Base-by-base conservation (phyloP, 768 basidiomycete species). In the Podaxis sp. region DNA sequence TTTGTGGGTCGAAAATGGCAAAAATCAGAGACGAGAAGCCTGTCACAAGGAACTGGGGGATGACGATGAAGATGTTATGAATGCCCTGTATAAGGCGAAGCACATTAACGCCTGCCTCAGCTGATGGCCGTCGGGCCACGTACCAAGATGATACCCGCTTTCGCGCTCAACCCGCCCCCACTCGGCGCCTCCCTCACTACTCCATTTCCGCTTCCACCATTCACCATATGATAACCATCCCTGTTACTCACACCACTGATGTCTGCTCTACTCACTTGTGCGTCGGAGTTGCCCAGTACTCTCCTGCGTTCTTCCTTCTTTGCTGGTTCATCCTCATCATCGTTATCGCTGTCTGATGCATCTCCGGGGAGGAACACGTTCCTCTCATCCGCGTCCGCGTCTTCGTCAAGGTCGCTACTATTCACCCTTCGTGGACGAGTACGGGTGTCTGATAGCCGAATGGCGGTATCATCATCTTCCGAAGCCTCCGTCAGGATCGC, bases 31-130 rank as follows among this genome's bases (percentile, higher is more conserved):
- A 86, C 0, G 94, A 87, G 4, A 98, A 73, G 24, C 88, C 94
- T 0, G 93, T 96, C 36, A 96, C 90, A 44, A 99, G 81, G 75
- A 98, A 96, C 70, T 99, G 96, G 0, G 96, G 96, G 6, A 97
- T 77, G 63, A 98, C 96, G 65, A 99, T 80, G 74, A 92, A 96
- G 63, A 97, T 84, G 70, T 97, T 98, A 75, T 98, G 95, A 57
- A 98, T 96, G 44, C 96, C 95, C 93, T 95, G 64, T 38, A 51
- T 4, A 26, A 40, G 9, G 5, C 24, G 26, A 38, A 51, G 39
- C 30, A 26, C 57, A 59, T 30, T 38, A 53, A 24, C 17, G 15
- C 15, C 53, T 48, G 60, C 9, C 57, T 59, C 42, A 52, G 28
- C 59, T 8, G 44, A 11, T 36, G 48, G 33, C 61, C 11, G 44